phyloP scores from a whole-genome alignment of 2,329 filamentous ascomycete genomes.

The Elsinoe arachidis region DNA sequence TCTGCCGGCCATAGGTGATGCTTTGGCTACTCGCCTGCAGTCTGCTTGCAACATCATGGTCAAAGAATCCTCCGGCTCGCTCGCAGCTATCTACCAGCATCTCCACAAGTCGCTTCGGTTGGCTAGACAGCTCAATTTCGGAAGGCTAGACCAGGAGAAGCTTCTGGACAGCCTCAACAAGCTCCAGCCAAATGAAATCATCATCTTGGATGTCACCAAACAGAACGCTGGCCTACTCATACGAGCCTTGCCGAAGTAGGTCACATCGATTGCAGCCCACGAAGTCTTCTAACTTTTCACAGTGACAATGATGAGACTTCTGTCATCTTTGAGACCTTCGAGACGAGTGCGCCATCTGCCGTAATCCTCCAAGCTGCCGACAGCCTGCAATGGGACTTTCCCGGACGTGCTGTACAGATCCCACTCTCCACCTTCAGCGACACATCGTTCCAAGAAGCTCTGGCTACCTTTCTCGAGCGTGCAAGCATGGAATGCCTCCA shows the following conservation, averaged over 20 bases:
- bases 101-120: background rate
- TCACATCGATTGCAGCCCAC: background rate
- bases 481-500: conserved; percentile 45
- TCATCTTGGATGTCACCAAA: conserved; percentile 1
- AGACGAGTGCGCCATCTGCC: conserved; percentile 47
- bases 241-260: background rate
- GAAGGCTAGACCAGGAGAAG: background rate
- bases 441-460: conserved; percentile 37
- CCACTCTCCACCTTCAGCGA: background rate
- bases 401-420: conserved; percentile 39
- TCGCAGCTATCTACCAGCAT: background rate
- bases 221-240: conserved; percentile 13
- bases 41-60: background rate
- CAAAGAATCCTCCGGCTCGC: background rate
- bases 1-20: background rate
- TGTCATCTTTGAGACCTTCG: conserved; percentile 52
- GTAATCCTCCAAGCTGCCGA: conserved; percentile 44
- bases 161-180: background rate
- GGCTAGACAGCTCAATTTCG: background rate
- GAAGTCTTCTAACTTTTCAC: background rate
- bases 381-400: conserved; percentile 53
- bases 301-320: conserved; percentile 17
- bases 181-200: background rate
- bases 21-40: background rate
- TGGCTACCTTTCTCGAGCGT: conserved; percentile 49